A percentile compares a stretch with the other conserved stretches of the same genome.
Evolutionary conservation across 129 eudicot genomes (phyloP).

Genomic region (Pulicaria dysenterica): DNA sequence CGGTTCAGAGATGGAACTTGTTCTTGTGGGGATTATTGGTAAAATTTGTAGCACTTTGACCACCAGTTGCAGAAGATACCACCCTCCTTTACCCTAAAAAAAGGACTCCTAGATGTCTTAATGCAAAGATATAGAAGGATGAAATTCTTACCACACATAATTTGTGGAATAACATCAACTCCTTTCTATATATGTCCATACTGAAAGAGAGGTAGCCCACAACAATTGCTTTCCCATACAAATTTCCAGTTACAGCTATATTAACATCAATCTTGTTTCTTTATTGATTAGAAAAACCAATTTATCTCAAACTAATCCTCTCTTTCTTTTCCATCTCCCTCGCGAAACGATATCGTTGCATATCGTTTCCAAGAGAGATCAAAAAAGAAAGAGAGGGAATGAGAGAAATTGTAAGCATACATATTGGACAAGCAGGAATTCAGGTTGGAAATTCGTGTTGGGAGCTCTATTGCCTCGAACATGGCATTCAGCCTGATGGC

Average conservation of each 20-base stretch:
- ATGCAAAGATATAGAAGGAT: not conserved
- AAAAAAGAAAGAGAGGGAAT: slow-evolving; percentile 49
- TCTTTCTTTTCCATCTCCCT: slow-evolving; percentile 45
- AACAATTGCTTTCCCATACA: slow-evolving; percentile 30
- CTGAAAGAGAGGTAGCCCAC: slow-evolving; percentile 25
- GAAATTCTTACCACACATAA: slow-evolving; percentile 18
- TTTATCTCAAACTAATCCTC: slow-evolving; percentile 20
- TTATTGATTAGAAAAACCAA: slow-evolving; percentile 2
- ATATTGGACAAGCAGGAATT: slow-evolving; percentile 68
- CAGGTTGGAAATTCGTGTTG: slow-evolving; percentile 72
- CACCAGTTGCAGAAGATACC: too few relatives aligned
- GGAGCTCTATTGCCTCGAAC: slow-evolving; percentile 79
- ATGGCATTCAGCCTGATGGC: slow-evolving; percentile 69
- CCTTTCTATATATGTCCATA: slow-evolving; percentile 3
- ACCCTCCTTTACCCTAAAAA: not conserved
- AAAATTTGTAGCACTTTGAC: too few relatives aligned
- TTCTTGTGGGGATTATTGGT: too few relatives aligned
- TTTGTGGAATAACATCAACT: slow-evolving; percentile 9
- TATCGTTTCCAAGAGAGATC: slow-evolving; percentile 40
- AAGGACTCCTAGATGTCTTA: not conserved
- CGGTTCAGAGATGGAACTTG: too few relatives aligned
- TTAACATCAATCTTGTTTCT: slow-evolving; percentile 7
- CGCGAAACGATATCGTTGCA: slow-evolving; percentile 28
- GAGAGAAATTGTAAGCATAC: slow-evolving; percentile 56
- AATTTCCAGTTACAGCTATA: not conserved